Conservation (phyloP, 345 rosid genomes). For the sweet orange (Citrus sinensis) region DVS_A1.0 CM039162.1:3937501-3938000, state of each 20-base stretch:
- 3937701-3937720: conserved; percentile 56
- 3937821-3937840: conserved; percentile 83
- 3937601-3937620: conserved; percentile 83
- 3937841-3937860: conserved; percentile 86
- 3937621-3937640: conserved; percentile 92
- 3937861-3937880: conserved; percentile 67
- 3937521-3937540: neutral
- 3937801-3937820: conserved; percentile 81
- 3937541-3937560: neutral
- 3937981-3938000: conserved; percentile 57
- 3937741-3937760: conserved; percentile 13
- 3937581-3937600: conserved; percentile 34
- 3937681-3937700: conserved; percentile 69
- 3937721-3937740: neutral
- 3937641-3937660: conserved; percentile 69
- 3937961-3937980: neutral
- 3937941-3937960: neutral
- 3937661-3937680: conserved; percentile 65
- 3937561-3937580: conserved; percentile 17
- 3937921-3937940: neutral
- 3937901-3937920: conserved; percentile 1
- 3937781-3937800: conserved; percentile 53
- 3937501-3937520: neutral
- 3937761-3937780: conserved; percentile 12
- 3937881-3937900: conserved; percentile 75